Conservation (phyloP, 768 basidiomycete genomes). For the Podaxis mareebaensis region DNA sequence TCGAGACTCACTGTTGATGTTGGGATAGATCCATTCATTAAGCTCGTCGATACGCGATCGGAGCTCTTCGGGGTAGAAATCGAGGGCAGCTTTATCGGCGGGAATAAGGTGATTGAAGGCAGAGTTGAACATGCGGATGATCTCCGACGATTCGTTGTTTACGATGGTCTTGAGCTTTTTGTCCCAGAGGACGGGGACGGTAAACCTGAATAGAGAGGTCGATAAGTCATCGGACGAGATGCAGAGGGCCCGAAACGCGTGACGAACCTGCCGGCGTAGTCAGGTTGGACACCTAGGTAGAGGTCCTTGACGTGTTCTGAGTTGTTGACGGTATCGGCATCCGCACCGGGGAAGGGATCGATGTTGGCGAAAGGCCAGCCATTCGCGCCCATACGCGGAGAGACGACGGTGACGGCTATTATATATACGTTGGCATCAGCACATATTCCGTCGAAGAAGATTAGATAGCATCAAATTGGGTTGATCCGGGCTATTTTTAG, state of each 20-base stretch:
- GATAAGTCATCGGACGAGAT: background rate
- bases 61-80: slow-evolving; percentile 78
- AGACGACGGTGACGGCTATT: slow-evolving; percentile 77
- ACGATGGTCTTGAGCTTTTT: slow-evolving; percentile 85
- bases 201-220: slow-evolving; percentile 51
- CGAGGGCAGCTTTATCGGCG: slow-evolving; percentile 59
- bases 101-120: slow-evolving; percentile 78
- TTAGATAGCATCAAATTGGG: background rate
- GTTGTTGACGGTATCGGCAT: slow-evolving; percentile 72
- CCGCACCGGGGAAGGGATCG: slow-evolving; percentile 70
- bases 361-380: slow-evolving; percentile 88
- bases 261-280: slow-evolving; percentile 67
- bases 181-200: slow-evolving; percentile 93
- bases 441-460: background rate
- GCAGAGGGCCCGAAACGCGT: background rate
- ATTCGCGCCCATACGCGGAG: slow-evolving; percentile 78
- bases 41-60: slow-evolving; percentile 78
- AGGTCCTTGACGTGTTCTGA: slow-evolving; percentile 79
- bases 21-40: slow-evolving; percentile 85
- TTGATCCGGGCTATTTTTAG: background rate
- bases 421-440: slow-evolving; percentile 9
- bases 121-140: slow-evolving; percentile 91
- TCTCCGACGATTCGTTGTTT: slow-evolving; percentile 94
- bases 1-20: slow-evolving; percentile 69
- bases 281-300: slow-evolving; percentile 73